Evolutionary conservation across 495 filamentous ascomycete genomes (phyloP).

Genomic region (Penicillium malachiteum): DNA sequence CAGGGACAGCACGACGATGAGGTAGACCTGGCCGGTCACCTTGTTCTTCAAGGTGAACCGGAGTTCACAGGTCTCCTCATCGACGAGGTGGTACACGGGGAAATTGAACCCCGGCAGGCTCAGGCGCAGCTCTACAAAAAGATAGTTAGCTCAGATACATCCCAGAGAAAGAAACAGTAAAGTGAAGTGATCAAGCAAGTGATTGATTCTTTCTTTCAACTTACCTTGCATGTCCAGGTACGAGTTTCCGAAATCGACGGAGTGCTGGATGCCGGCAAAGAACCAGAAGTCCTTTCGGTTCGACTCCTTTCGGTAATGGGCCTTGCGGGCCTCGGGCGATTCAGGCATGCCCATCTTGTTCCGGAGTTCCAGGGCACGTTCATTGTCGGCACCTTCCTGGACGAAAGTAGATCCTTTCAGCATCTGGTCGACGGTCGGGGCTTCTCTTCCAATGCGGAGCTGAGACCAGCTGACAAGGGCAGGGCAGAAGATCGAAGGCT

Average conservation of each 20-base stretch:
- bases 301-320: slow-evolving; percentile 57
- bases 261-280: slow-evolving; percentile 62
- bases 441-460: slow-evolving; percentile 62
- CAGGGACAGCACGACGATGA: slow-evolving; percentile 77
- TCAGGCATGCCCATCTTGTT: slow-evolving; percentile 50
- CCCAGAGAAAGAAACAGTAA: neutral
- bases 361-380: slow-evolving; percentile 41
- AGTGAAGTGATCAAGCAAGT: neutral
- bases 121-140: slow-evolving; percentile 63
- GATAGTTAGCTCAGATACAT: neutral
- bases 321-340: slow-evolving; percentile 55
- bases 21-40: slow-evolving; percentile 64
- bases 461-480: slow-evolving; percentile 71
- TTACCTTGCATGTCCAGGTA: slow-evolving; percentile 80
- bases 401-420: slow-evolving; percentile 21
- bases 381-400: slow-evolving; percentile 64
- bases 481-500: slow-evolving; percentile 79
- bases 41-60: slow-evolving; percentile 87
- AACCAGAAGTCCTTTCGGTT: slow-evolving; percentile 53
- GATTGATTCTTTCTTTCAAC: neutral
- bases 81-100: slow-evolving; percentile 76
- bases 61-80: slow-evolving; percentile 72
- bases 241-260: slow-evolving; percentile 86
- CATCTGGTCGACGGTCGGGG: slow-evolving; percentile 10
- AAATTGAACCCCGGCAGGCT: slow-evolving; percentile 75